These are phyloP conservation scores for Fusarium sp. DNA, from an alignment of 2,329 filamentous ascomycete genomes.

Conservation along the genomic window DNA sequence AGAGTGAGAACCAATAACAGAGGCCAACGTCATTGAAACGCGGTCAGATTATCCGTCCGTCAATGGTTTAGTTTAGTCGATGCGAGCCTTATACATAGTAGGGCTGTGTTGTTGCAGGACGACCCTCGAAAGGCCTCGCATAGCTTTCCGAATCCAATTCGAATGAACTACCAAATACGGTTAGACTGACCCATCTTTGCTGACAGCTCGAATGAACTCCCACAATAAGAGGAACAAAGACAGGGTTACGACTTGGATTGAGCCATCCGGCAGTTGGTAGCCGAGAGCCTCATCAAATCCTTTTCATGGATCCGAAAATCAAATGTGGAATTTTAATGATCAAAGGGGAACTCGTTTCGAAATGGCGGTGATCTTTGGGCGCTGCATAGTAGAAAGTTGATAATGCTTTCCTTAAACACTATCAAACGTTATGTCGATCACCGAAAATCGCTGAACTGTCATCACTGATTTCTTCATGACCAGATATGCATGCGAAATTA, in stretches of 20 bases:
- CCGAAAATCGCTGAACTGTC: background rate
- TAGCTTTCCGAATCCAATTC: constrained; percentile 37
- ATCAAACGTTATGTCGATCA: background rate
- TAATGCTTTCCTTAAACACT: background rate
- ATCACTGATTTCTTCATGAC: background rate
- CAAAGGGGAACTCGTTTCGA: background rate
- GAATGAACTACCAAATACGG: constrained; percentile 39
- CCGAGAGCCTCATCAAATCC: background rate
- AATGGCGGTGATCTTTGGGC: background rate
- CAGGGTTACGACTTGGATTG: background rate
- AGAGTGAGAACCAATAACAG: constrained; percentile 13
- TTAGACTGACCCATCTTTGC: background rate
- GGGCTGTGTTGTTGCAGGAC: constrained; percentile 29
- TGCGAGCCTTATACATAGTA: constrained; percentile 20
- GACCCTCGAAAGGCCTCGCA: constrained; percentile 36
- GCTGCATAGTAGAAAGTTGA: background rate
- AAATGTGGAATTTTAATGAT: background rate
- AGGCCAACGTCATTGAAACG: background rate
- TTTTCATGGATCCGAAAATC: background rate
- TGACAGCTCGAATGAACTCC: constrained; percentile 21
- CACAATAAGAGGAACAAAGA: background rate
- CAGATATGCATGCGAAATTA: background rate
- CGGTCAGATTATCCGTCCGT: constrained; percentile 17
- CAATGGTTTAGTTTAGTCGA: background rate
- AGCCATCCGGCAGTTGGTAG: background rate